phyloP scores from a whole-genome alignment of 2,329 filamentous ascomycete species.

The Juglanconis juglandina region DNA sequence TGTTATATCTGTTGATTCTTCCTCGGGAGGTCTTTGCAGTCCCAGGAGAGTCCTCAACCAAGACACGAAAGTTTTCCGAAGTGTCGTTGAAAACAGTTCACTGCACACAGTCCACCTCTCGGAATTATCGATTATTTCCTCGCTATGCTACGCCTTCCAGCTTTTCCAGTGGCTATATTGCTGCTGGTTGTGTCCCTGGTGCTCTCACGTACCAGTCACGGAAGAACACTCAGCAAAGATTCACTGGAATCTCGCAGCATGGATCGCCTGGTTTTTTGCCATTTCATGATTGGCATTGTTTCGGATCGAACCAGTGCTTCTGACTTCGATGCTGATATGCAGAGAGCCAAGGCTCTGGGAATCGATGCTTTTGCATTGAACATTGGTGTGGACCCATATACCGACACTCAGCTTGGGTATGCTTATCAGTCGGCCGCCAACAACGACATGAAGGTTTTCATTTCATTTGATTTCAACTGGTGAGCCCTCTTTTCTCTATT shows the following conservation, averaged over 20 bases:
- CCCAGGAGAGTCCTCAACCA: too few species aligned
- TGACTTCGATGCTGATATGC: constrained; percentile 39
- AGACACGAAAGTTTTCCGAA: too few species aligned
- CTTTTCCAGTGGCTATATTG: neutral
- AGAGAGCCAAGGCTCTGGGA: constrained; percentile 22
- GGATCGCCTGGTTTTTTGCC: constrained; percentile 36
- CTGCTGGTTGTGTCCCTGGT: neutral
- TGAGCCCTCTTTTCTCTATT: constrained; percentile 18
- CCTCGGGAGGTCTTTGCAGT: too few species aligned
- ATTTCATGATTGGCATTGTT: constrained; percentile 46
- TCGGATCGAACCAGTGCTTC: constrained; percentile 37
- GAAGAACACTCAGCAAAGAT: neutral
- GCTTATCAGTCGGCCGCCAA: constrained; percentile 48
- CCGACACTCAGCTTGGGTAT: constrained; percentile 42
- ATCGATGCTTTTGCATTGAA: constrained; percentile 31
- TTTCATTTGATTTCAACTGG: constrained; percentile 57
- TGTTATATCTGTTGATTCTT: too few species aligned
- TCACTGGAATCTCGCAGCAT: neutral
- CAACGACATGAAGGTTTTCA: constrained; percentile 50
- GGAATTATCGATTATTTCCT: neutral
- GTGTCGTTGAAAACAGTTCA: too few species aligned
- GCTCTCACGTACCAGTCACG: neutral
- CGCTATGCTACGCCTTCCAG: neutral
- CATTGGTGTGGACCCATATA: constrained; percentile 35
- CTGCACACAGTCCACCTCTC: too few species aligned